Evolutionary conservation across 352 stramenopile species (phyloP).

Genomic region (Pythium brachiatum): DNA sequence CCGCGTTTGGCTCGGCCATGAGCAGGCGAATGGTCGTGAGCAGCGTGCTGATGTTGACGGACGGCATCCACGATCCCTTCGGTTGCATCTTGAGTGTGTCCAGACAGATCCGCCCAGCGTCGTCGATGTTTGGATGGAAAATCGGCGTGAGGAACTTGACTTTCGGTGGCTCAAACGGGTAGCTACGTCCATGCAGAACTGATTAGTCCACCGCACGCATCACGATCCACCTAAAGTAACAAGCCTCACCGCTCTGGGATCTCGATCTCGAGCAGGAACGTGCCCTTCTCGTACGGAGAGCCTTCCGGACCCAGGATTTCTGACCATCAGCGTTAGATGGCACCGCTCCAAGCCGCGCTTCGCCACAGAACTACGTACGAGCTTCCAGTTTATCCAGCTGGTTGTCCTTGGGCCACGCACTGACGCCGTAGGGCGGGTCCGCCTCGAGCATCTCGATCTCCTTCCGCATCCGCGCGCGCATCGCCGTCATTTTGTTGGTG

Average conservation of each 20-base stretch:
- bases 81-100: constrained; percentile 92
- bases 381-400: constrained; percentile 73
- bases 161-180: constrained; percentile 83
- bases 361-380: constrained; percentile 36
- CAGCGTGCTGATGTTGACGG: constrained; percentile 89
- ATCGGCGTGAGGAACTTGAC: constrained; percentile 78
- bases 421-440: constrained; percentile 73
- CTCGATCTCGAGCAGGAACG: constrained; percentile 73
- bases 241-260: constrained; percentile 57
- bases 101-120: constrained; percentile 86
- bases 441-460: constrained; percentile 83
- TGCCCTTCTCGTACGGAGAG: constrained; percentile 76
- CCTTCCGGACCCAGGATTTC: constrained; percentile 80
- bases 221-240: background rate
- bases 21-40: constrained; percentile 89
- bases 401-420: constrained; percentile 74
- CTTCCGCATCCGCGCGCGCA: constrained; percentile 78
- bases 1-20: constrained; percentile 89
- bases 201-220: background rate
- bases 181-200: constrained; percentile 32
- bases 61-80: constrained; percentile 90
- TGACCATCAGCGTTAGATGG: constrained; percentile 21
- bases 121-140: constrained; percentile 86
- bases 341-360: background rate
- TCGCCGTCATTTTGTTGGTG: constrained; percentile 50